Evolutionary conservation across 805 yeast genomes (phyloP), one percentile per base, ranked within the genome.

Genomic region (Hanseniaspora lachancei): DNA sequence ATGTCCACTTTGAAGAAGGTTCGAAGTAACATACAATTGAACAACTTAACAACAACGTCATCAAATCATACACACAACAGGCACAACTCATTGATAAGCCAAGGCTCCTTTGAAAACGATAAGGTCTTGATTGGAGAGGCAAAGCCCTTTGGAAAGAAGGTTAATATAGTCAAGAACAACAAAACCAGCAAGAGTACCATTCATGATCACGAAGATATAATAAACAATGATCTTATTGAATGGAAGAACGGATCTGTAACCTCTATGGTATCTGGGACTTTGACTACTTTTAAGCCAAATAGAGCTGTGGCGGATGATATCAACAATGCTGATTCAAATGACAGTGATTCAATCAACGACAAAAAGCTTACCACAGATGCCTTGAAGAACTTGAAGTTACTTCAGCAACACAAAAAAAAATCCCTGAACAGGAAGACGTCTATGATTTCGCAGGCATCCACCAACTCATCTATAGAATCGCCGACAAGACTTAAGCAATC

Each of bases 361-460:
- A 66, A 61, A 36, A 67, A 66, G 49, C 60, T 73, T 10, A 72
- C 77, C 0, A 68, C 71, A 10, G 72, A 70, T 57, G 76, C 77
- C 0, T 54, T 72, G 50, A 65, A 68, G 40, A 70, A 68, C 47
- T 60, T 73, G 36, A 67, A 72, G 2, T 57, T 65, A 2, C 53
- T 72, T 48, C 66, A 61, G 20, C 53, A 54, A 23, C 48, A 56
- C 29, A 39, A 48, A 27, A 46, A 53, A 32, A 53, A 32, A 5
- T 46, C 49, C n/a, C 18, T 18, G 2, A 32, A 27, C 38, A 53
- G 56, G 32, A 53, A 53, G 20, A 36, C 36, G 5, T 53, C 56
- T 4, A 53, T 46, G 39, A 21, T 39, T n/a, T 53, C 56, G 5
- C 56, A 53, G 21, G 23, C 50, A 8, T 53, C 56, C 2, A 41